A percentile compares a stretch with the other conserved stretches of the same genome.
phyloP scores from a whole-genome alignment of 495 filamentous ascomycete genomes.

The Darksidea phi region DNA sequence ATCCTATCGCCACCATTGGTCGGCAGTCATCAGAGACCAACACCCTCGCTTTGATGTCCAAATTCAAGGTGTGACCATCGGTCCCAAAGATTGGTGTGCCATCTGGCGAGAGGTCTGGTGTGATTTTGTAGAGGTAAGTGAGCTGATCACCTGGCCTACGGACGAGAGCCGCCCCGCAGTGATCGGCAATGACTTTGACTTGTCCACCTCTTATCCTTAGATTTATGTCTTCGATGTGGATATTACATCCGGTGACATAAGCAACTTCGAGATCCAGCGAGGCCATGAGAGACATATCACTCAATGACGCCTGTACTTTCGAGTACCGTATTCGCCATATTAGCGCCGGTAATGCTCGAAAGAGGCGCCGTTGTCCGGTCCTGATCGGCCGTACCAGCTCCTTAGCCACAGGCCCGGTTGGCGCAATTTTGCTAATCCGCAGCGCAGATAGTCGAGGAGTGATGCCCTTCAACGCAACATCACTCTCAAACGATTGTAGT shows the following conservation, averaged over 20 bases:
- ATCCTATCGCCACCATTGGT: constrained; percentile 74
- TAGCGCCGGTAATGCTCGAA: constrained; percentile 76
- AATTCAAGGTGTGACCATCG: constrained; percentile 54
- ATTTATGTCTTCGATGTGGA: constrained; percentile 65
- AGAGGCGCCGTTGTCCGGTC: constrained; percentile 59
- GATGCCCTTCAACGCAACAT: constrained; percentile 63
- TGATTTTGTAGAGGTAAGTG: constrained; percentile 78
- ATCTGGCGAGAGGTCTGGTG: constrained; percentile 54
- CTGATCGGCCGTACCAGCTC: constrained; percentile 63
- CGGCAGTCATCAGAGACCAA: constrained; percentile 63
- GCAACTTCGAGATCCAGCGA: constrained; percentile 87
- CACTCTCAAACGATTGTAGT: constrained; percentile 70
- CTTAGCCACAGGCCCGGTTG: constrained; percentile 56
- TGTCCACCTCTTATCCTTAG: constrained; percentile 64
- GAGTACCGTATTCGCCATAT: constrained; percentile 82
- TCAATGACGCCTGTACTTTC: constrained; percentile 60
- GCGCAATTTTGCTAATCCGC: constrained; percentile 74
- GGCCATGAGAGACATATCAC: constrained; percentile 56
- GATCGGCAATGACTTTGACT: constrained; percentile 64
- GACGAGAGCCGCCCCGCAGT: constrained; percentile 58
- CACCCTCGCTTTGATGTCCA: constrained; percentile 66
- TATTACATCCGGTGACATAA: constrained; percentile 71
- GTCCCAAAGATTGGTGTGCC: constrained; percentile 24
- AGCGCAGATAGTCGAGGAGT: constrained; percentile 76
- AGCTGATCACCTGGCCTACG: constrained; percentile 81